Conservation (phyloP, 306 rosid species). For the Prunus dulcis region DNA sequence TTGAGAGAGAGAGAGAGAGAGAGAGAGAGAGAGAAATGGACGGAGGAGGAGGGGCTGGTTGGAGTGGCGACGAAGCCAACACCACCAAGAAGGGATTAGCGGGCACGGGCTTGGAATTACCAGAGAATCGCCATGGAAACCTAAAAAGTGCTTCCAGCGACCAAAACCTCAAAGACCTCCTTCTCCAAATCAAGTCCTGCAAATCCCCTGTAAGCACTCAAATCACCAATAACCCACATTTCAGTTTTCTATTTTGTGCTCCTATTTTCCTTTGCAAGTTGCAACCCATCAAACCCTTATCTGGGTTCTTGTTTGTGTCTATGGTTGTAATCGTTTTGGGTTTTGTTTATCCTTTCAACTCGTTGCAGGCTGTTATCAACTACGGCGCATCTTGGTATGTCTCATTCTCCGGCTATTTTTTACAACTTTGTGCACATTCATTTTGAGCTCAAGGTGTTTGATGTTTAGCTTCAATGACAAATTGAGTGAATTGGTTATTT, state of each 20-base stretch:
- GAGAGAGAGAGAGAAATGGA: constrained; percentile 1
- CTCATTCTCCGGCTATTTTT: neutral
- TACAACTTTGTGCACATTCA: neutral
- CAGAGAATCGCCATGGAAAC: constrained; percentile 47
- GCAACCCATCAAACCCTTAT: neutral
- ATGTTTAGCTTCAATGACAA: constrained; percentile 5
- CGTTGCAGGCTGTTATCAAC: constrained; percentile 80
- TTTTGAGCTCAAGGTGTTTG: constrained; percentile 38
- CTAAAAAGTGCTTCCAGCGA: constrained; percentile 65
- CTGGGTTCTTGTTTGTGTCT: neutral
- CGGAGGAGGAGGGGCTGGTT: neutral
- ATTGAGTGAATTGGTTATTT: neutral
- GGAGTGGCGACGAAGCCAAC: constrained; percentile 23
- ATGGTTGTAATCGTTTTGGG: neutral
- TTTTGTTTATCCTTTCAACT: constrained; percentile 3
- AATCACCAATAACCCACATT: neutral
- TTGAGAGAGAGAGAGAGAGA: neutral
- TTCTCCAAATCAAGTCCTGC: constrained; percentile 68
- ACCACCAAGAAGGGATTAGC: constrained; percentile 39
- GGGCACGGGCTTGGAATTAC: constrained; percentile 41
- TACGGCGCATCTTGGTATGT: constrained; percentile 90
- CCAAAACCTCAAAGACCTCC: constrained; percentile 43
- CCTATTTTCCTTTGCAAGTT: neutral
- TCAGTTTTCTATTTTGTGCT: neutral
- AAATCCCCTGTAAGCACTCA: constrained; percentile 55